phyloP scores from a whole-genome alignment of 2,329 filamentous ascomycete species.

The Leptographium wingfieldii region DNA sequence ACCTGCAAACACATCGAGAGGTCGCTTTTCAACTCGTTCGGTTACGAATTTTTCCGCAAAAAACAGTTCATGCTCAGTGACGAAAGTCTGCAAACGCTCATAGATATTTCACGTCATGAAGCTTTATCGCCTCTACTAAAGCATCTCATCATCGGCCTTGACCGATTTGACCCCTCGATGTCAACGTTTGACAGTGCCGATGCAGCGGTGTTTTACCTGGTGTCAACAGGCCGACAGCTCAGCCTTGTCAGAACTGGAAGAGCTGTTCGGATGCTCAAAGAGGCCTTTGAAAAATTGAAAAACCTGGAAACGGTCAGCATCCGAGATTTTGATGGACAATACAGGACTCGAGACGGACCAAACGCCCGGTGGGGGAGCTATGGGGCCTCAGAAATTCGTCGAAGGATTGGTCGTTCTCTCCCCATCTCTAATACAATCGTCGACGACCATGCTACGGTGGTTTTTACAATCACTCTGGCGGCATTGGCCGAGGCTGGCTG shows the following conservation, averaged over 20 bases:
- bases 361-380: slow-evolving; percentile 40
- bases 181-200: not conserved
- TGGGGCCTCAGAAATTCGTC: slow-evolving; percentile 27
- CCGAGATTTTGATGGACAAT: slow-evolving; percentile 41
- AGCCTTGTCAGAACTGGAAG: slow-evolving; percentile 29
- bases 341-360: slow-evolving; percentile 35
- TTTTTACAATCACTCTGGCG: slow-evolving; percentile 29
- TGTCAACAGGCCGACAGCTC: slow-evolving; percentile 14
- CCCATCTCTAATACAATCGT: not conserved
- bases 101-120: slow-evolving; percentile 36
- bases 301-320: slow-evolving; percentile 45
- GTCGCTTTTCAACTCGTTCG: slow-evolving; percentile 41
- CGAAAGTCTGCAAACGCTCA: slow-evolving; percentile 40
- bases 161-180: slow-evolving; percentile 13
- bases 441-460: slow-evolving; percentile 16
- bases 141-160: slow-evolving; percentile 37
- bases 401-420: slow-evolving; percentile 19
- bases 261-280: slow-evolving; percentile 39
- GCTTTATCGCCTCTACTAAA: slow-evolving; percentile 26
- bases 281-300: slow-evolving; percentile 40
- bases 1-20: slow-evolving; percentile 42
- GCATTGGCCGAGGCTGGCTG: slow-evolving; percentile 28
- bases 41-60: slow-evolving; percentile 50
- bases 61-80: slow-evolving; percentile 53
- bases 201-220: not conserved